Evolutionary conservation across 2,329 filamentous ascomycete genomes (phyloP), one percentile per base, ranked within the genome.

Genomic region (Fusarium sterilihyphosum): DNA sequence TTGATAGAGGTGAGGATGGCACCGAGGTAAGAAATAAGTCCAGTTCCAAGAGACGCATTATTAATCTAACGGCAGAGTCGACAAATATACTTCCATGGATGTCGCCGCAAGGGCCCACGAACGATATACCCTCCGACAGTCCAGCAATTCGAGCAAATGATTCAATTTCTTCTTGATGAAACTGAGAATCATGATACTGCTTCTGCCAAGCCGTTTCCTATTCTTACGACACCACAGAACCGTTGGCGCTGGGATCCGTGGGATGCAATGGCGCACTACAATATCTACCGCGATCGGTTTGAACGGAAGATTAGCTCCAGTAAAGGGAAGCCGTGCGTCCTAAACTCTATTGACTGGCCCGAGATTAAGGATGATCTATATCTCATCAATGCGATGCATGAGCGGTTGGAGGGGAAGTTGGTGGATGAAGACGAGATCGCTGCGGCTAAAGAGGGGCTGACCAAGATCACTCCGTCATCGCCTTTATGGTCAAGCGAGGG

Each of bases 231-330:
- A 2, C 24, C 38, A 2, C 26, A 69, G 35, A 71, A 71, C 41
- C 65, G 65, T 13, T 66, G 54, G 53, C 68, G 65, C 8, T 69
- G 65, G 65, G 52, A 56, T n/a, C 24, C 59, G 17, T 69, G 65
- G 65, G 53, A 71, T 1, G 68, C 65, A 22, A 38, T 65, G 24
- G 49, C 56, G 16, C 29, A 5, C 3, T n/a, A 59, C 50, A 61
- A 65, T 20, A 65, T 71, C 35, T 71, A 69, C 6, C 68, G 65
- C 5, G 65, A 65, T 37, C 68, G 38, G 6, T 49, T 37, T 26
- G 60, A 71, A 17, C 64, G 58, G 0, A 24, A 26, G 20, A 24
- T 70, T 1, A 46, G 37, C 4, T 12, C 57, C 1, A 46, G 7
- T 9, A 67, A 63, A 20, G 58, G 40, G 5, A 47, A 9, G 1